Evolutionary conservation across 2,329 filamentous ascomycete genomes (phyloP).

Genomic region (Diaporthe amygdali): DNA sequence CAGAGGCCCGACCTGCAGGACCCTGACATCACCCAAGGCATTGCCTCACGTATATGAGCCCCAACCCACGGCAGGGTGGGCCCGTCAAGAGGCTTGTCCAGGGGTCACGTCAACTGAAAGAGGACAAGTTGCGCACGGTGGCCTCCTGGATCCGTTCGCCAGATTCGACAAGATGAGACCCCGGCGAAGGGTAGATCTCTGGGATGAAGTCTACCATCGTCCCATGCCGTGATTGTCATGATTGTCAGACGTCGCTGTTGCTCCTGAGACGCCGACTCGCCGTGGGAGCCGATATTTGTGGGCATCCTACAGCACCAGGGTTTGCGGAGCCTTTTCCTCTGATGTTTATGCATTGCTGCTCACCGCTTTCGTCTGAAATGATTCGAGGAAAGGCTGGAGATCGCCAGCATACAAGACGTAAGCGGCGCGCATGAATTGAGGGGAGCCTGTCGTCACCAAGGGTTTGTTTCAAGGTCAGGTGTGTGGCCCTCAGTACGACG

Average conservation of each 20-base stretch:
- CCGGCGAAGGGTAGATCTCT: background rate
- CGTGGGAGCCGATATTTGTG: conserved; percentile 5
- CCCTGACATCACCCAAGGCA: conserved; percentile 21
- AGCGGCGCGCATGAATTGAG: conserved; percentile 18
- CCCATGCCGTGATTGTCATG: background rate
- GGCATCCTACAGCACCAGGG: background rate
- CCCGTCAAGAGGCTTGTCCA: background rate
- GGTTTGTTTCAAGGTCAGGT: conserved; percentile 23
- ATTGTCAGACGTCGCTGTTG: conserved; percentile 2
- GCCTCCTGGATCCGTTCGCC: conserved; percentile 15
- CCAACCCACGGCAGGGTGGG: conserved; percentile 11
- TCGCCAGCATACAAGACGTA: background rate
- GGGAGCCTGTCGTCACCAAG: conserved; percentile 1
- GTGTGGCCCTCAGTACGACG: conserved; percentile 3
- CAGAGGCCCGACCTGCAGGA: background rate
- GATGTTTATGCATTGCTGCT: conserved; percentile 18
- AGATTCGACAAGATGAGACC: background rate
- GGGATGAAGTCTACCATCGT: background rate
- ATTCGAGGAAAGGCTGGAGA: conserved; percentile 3
- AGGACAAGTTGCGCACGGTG: conserved; percentile 16
- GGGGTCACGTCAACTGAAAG: background rate
- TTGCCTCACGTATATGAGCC: conserved; percentile 16
- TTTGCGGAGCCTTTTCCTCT: background rate
- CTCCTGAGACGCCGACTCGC: conserved; percentile 12
- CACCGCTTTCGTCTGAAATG: conserved; percentile 10